Percentiles rank a stretch among this genome's conserved stretches.
phyloP scores from a whole-genome alignment of 768 basidiomycete species.

The Lactifluus hygrophoroides region DNA sequence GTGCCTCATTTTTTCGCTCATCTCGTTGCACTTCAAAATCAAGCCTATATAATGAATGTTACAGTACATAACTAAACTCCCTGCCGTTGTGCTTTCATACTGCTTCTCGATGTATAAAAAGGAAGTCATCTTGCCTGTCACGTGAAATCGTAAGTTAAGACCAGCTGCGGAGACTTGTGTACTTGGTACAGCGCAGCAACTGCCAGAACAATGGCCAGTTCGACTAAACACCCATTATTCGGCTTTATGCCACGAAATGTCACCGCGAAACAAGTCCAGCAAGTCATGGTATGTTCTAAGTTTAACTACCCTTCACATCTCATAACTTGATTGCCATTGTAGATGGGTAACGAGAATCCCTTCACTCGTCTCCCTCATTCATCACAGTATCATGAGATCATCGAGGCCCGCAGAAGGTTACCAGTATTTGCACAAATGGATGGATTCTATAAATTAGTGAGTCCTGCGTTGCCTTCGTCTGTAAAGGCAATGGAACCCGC shows the following conservation, averaged over 20 bases:
- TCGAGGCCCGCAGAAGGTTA: conserved; percentile 76
- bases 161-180: no score
- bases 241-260: conserved; percentile 40
- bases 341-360: conserved; percentile 80
- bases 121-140: no score
- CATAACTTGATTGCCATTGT: conserved; percentile 5
- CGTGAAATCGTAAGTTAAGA: no score
- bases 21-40: conserved; percentile 99
- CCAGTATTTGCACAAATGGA: conserved; percentile 92
- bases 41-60: conserved; percentile 71
- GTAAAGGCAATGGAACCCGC: conserved; percentile 28
- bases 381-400: conserved; percentile 74
- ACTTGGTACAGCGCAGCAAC: no score
- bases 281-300: conserved; percentile 32
- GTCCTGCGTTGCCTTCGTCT: conserved; percentile 26
- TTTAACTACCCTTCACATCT: not conserved
- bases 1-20: conserved; percentile 98
- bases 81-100: not conserved
- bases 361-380: conserved; percentile 80
- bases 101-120: conserved; percentile 6
- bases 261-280: conserved; percentile 31
- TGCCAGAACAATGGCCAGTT: not conserved
- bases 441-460: conserved; percentile 82
- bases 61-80: not conserved
- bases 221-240: conserved; percentile 30